Evolutionary conservation across 768 basidiomycete species (phyloP), one percentile per base, ranked within the genome.

Genomic region (Mycena rosella): DNA sequence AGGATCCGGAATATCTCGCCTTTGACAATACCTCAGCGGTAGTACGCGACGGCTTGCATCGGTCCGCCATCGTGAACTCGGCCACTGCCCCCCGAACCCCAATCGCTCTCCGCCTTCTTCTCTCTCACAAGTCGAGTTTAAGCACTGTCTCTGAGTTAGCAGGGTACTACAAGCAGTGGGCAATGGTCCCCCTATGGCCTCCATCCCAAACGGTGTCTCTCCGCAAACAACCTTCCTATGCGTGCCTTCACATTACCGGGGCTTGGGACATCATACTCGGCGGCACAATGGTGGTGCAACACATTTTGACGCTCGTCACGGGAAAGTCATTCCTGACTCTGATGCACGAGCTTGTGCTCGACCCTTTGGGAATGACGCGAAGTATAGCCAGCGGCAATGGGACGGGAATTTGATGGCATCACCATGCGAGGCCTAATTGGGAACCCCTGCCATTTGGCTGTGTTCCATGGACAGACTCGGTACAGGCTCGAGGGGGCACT

Each of bases 191-290:
- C 29, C 66, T 6, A 67, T 54, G 18, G 0, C 56, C 20, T 27
- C 60, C 22, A 49, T 38, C 22, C 30, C 60, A 27, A 67, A 67
- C 42, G 58, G 65, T n/a, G n/a, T n/a, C n/a, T n/a, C n/a, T 38
- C 59, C 0, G 59, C 44, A 3, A 67, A 67, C 47, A 53, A 60
- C 30, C 66, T 53, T 11, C 53, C 60, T 6, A 67, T 67, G 54
- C 66, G 66, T 36, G 66, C 60, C 47, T 67, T 67, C 29, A 67
- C 60, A n/a, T 36, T 67, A 3, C 60, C 60, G 27, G 59, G 66
- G 0, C 66, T 67, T 20, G 66, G 66, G 14, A 67, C 38, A 27
- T 55, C 66, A 17, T 56, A 67, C 34, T 67, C 66, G 60, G 66
- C 17, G 66, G 60, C 34, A 67, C 60, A 20, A 57, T 48, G 3